Evolutionary conservation across 2,329 filamentous ascomycete species (phyloP), one percentile per base, ranked within the genome.

Genomic region (Aspergillus sp.): DNA sequence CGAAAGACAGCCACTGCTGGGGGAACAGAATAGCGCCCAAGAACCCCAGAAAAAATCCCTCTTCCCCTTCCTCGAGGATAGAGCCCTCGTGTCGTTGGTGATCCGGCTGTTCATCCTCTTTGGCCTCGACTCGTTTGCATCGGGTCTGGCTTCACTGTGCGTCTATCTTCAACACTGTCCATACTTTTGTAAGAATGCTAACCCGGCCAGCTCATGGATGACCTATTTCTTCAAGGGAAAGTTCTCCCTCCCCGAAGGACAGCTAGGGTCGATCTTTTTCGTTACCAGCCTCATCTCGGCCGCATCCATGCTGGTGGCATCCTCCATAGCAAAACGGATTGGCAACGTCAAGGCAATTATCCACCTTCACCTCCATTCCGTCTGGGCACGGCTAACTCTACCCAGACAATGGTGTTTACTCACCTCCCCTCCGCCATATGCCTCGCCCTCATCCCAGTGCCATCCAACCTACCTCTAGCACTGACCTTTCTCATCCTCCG

Each of bases 401-500:
- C 29, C 13, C 29, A 84, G 76, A 89, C 87, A 1, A 90, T 90
- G 87, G 86, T 88, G 7, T 88, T 88, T 63, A 89, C 87, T 0
- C 87, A 90, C 60, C 74, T 90, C 0, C 88, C 88, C 0, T 88
- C 86, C 0, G 77, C 87, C 6, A 70, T 89, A 21, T 86, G 85
- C 58, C 78, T 89, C 1, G 75, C 81, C 13, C 69, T 89, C 17
- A 82, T 90, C 19, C 82, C 84, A 0, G 61, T 86, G 0, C 83
- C 85, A 0, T 68, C 73, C 17, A 74, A 76, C 3, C 70, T 84
- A 0, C 74, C 74, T 10, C 55, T 85, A 4, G 79, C 86, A 0
- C 76, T 88, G 43, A 67, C 77, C 0, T 81, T 90, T 51, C 74
- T 89, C 10, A 68, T 87, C 14, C 73, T 87, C 10, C 81, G 88